A percentile compares a stretch with the other conserved stretches of the same genome.
phyloP scores from a whole-genome alignment of 176 grass and related monocot genomes.

The Tillandsia fasciculata region DNA sequence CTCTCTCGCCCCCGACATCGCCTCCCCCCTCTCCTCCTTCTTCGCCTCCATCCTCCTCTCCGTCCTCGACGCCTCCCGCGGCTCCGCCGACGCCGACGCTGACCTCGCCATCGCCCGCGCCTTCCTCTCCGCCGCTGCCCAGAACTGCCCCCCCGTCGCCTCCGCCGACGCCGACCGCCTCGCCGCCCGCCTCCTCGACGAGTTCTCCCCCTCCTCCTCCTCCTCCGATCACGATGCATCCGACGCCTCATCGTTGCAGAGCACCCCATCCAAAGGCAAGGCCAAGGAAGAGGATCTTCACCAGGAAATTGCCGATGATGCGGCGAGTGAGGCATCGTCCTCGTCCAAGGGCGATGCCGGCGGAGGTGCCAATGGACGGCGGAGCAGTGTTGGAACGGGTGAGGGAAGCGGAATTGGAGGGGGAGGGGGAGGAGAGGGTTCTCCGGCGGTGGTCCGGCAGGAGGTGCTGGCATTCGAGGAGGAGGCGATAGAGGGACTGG shows the following conservation, averaged over 20 bases:
- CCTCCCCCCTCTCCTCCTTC: conserved; percentile 34
- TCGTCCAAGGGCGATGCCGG: conserved; percentile 6
- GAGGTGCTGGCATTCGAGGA: conserved; percentile 62
- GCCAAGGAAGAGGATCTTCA: conserved; percentile 39
- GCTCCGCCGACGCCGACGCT: conserved; percentile 7
- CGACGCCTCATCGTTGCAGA: conserved; percentile 28
- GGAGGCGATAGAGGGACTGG: conserved; percentile 56
- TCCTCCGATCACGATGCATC: conserved; percentile 12
- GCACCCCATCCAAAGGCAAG: conserved; percentile 56
- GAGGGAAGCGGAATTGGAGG: conserved; percentile 18
- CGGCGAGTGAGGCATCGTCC: conserved; percentile 8
- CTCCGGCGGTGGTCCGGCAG: conserved; percentile 24
- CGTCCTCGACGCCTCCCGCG: conserved; percentile 25
- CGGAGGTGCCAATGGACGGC: conserved; percentile 6
- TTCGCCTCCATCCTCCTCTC: conserved; percentile 41
- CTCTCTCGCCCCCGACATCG: conserved; percentile 27
- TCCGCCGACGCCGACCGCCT: conserved; percentile 39
- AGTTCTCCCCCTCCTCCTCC: conserved; percentile 19
- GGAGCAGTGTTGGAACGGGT: not conserved
- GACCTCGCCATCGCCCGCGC: conserved; percentile 50
- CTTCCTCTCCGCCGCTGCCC: conserved; percentile 55
- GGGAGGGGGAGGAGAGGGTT: conserved; percentile 34
- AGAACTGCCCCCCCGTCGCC: conserved; percentile 43
- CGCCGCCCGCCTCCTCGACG: conserved; percentile 54
- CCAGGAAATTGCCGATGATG: conserved; percentile 15